Base-by-base conservation (phyloP, 305 asterid species). In the Ruellia speciosa region DNA sequence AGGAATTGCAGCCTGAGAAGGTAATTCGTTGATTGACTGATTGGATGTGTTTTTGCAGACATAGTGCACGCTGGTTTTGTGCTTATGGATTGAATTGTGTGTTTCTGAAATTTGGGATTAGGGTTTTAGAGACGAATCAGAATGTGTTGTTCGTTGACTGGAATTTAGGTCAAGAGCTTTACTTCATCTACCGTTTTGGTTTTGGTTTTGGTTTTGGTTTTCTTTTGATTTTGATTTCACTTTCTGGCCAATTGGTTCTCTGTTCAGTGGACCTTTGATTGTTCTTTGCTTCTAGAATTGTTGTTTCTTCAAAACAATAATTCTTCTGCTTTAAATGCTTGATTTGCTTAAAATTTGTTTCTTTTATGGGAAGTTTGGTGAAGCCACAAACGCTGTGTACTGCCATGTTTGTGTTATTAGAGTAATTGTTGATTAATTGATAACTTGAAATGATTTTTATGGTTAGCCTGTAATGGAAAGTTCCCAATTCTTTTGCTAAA, bases 1-100 rank as follows among this genome's bases (percentile, higher is more conserved):
- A 45, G 55, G 70, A 34, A 43, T 74, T 31, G 14, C 77, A 54
- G 52, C 19, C 68, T 49, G 69, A 76, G 46, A 68, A 73, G 94
- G 94, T 85, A 76, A 63, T 51, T 16, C 2, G 43, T 48, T 14
- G 49, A 37, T 37, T 37, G 41, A 7, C 2, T 37, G 8, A 8
- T 37, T 37, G 59, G 43, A 10, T 7, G 7, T 31, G 49, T 56
- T 13, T 45, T 69, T 60, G 18, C 33, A 46, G 54, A 56, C 58
- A 40, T 46, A 37, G 6, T 56, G 39, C 65, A 37, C 33, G 56
- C 68, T 54, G 14, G 18, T 14, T 59, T 10, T 55, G 49, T 64
- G 35, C 13, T 16, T 16, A 39, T 12, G 34, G 40, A 52, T 19
- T 1, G 31, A 24, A 24, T 24, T 24, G 31, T 24, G 31, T 24